A percentile compares a stretch with the other conserved stretches of the same genome.
Conservation (phyloP, 768 basidiomycete genomes). For the Suillus luteus region DNA sequence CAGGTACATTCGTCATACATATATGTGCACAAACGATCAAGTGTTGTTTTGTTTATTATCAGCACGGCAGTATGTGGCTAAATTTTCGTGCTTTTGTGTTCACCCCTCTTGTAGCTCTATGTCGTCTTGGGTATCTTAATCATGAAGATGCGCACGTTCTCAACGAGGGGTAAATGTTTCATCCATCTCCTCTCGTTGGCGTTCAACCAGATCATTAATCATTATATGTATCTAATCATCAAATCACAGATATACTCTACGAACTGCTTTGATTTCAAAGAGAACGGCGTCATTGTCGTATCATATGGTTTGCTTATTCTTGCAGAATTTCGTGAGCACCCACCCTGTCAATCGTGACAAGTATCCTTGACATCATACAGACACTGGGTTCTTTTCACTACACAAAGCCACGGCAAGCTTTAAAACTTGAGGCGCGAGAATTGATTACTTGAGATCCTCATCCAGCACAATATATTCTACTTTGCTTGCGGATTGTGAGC, state of each 20-base stretch:
- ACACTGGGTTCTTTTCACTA: neutral
- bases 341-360: neutral
- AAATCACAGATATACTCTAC: neutral
- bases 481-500: conserved; percentile 2
- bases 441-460: neutral
- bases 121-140: neutral
- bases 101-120: neutral
- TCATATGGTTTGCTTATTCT: conserved; percentile 1
- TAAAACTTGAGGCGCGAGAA: neutral
- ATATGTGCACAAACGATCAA: neutral
- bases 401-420: neutral
- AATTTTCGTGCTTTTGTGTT: neutral
- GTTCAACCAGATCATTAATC: neutral
- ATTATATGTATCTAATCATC: neutral
- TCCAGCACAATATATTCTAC: conserved; percentile 8
- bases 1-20: neutral
- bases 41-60: neutral
- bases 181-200: neutral
- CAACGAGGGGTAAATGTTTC: neutral
- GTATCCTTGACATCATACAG: neutral
- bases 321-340: neutral
- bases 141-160: neutral
- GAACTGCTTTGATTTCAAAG: neutral
- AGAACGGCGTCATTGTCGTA: neutral
- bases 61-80: neutral